phyloP scores from a whole-genome alignment of 2,329 filamentous ascomycete genomes.

The Ceratocystis cacaofunesta region DNA sequence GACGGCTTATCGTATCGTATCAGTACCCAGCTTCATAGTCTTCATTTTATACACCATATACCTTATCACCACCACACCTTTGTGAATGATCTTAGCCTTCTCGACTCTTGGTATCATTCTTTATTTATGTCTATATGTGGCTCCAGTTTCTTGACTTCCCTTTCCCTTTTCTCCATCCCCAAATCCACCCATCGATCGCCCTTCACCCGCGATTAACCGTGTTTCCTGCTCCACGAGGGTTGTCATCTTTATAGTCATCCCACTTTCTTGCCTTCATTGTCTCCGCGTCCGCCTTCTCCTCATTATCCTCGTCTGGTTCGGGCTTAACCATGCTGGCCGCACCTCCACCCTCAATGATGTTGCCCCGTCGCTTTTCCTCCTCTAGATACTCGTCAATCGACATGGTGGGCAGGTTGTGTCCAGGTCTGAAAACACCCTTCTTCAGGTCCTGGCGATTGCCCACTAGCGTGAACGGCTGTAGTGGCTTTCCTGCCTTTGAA shows the following conservation, averaged over 20 bases:
- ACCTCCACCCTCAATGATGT: constrained; percentile 82
- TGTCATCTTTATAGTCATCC: constrained; percentile 88
- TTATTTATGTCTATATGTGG: constrained; percentile 2
- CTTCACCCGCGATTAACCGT: constrained; percentile 58
- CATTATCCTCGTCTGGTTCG: constrained; percentile 76
- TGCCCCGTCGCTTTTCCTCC: constrained; percentile 69
- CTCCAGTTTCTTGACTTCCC: not conserved
- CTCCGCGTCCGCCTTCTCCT: constrained; percentile 74
- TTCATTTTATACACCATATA: not conserved
- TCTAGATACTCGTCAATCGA: constrained; percentile 94
- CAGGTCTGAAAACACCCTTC: constrained; percentile 70
- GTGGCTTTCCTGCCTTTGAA: constrained; percentile 62
- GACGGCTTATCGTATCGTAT: not conserved
- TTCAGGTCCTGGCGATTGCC: constrained; percentile 61
- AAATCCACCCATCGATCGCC: not conserved
- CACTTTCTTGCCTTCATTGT: constrained; percentile 87
- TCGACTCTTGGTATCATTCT: not conserved
- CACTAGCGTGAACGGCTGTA: constrained; percentile 80
- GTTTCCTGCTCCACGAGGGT: constrained; percentile 71
- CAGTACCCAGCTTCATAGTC: not conserved
- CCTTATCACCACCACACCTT: not conserved
- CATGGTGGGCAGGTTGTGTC: constrained; percentile 94
- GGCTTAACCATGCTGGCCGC: constrained; percentile 53
- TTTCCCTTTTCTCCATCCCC: no score
- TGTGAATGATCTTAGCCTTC: not conserved